Evolutionary conservation across 1,139 yeast species (phyloP).

Genomic region (Hansenula lynferdii): DNA sequence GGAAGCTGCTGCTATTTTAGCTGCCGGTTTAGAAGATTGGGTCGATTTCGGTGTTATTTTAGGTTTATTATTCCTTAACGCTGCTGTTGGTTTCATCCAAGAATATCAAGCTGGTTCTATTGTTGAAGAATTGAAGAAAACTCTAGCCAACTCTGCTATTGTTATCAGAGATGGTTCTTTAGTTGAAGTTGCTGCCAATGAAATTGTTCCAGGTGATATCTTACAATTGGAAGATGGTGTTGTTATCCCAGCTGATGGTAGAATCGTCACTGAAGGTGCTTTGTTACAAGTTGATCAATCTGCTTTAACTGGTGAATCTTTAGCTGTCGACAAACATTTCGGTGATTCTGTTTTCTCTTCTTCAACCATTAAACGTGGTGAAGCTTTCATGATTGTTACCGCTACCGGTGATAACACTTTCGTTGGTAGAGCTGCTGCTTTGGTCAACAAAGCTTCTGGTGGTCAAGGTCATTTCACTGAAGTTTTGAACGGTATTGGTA

Average conservation of each 20-base stretch:
- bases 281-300: constrained; percentile 95
- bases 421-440: constrained; percentile 96
- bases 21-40: constrained; percentile 99
- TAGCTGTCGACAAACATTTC: constrained; percentile 88
- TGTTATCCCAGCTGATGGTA: constrained; percentile 95
- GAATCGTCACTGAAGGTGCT: constrained; percentile 83
- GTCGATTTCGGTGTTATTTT: constrained; percentile 98
- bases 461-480: constrained; percentile 97
- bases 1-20: constrained; percentile 98
- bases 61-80: constrained; percentile 84
- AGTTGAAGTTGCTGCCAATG: constrained; percentile 71
- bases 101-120: constrained; percentile 98
- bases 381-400: constrained; percentile 91
- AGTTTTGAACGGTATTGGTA: constrained; percentile 97
- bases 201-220: constrained; percentile 91
- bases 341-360: constrained; percentile 93
- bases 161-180: constrained; percentile 83
- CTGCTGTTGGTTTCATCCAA: constrained; percentile 94
- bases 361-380: constrained; percentile 96
- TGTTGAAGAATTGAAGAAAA: constrained; percentile 91
- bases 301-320: constrained; percentile 97
- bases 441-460: constrained; percentile 92
- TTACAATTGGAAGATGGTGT: constrained; percentile 92
- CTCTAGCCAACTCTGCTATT: constrained; percentile 83
- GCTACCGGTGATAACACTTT: constrained; percentile 94